Conservation (phyloP, 2,329 filamentous ascomycete genomes). For the Onygenales sp. region DNA sequence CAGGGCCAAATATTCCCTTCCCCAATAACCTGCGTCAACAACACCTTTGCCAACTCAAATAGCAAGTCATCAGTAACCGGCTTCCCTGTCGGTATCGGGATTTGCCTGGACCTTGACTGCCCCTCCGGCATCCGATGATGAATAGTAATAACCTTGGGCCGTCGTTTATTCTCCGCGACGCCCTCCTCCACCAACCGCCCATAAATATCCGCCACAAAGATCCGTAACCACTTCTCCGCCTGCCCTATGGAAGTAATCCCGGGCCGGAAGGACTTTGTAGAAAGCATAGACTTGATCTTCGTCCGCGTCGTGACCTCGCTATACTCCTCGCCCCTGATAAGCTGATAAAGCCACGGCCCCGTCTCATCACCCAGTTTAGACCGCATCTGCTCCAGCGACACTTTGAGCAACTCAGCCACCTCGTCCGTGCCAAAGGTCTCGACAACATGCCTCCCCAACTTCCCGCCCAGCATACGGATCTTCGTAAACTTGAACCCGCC, state of each 20-base stretch:
- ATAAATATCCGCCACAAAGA: constrained; percentile 87
- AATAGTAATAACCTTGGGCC: constrained; percentile 76
- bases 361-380: constrained; percentile 73
- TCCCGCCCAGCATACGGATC: constrained; percentile 89
- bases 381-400: constrained; percentile 68
- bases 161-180: constrained; percentile 73
- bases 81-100: constrained; percentile 67
- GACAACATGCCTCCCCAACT: constrained; percentile 78
- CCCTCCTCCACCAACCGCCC: constrained; percentile 84
- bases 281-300: constrained; percentile 95
- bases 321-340: constrained; percentile 73
- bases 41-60: constrained; percentile 63
- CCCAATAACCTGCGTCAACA: constrained; percentile 66
- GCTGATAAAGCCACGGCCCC: constrained; percentile 74
- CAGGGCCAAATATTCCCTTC: constrained; percentile 85
- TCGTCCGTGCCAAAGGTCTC: constrained; percentile 72
- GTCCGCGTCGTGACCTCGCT: constrained; percentile 86
- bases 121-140: constrained; percentile 62
- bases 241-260: constrained; percentile 70
- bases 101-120: constrained; percentile 65
- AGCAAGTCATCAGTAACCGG: constrained; percentile 62
- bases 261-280: constrained; percentile 88
- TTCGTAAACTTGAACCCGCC: constrained; percentile 85
- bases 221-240: constrained; percentile 74
- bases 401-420: constrained; percentile 62